Percentiles rank a stretch among this genome's conserved stretches.
phyloP scores from a whole-genome alignment of 371 early-diverging fungal genomes.

The Mortierella polycephala region DNA sequence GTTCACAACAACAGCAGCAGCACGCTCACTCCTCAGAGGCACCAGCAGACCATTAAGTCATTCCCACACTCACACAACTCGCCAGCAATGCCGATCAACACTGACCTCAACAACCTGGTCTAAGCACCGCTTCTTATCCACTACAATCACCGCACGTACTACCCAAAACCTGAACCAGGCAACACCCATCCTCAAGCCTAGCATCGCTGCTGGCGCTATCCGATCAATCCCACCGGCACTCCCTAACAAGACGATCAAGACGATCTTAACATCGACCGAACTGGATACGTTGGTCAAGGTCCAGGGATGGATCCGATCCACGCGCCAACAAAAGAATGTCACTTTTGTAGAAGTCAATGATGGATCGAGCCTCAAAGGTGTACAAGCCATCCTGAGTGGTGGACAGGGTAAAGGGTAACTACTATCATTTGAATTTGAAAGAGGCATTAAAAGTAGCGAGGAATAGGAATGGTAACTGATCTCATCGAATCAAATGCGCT shows the following conservation, averaged over 20 bases:
- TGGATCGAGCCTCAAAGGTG: constrained; percentile 75
- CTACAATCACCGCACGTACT: not conserved
- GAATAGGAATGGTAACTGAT: not conserved
- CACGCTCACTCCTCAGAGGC: too few species aligned
- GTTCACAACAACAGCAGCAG: too few species aligned
- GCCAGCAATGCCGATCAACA: too few species aligned
- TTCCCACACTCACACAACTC: not conserved
- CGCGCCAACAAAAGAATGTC: constrained; percentile 81
- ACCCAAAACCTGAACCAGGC: not conserved
- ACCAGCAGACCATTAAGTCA: too few species aligned
- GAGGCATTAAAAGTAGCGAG: not conserved
- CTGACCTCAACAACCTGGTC: too few species aligned
- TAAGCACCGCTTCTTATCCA: not conserved
- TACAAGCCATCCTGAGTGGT: constrained; percentile 77
- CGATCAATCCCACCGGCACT: constrained; percentile 41
- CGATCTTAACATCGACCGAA: constrained; percentile 25
- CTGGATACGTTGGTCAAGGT: constrained; percentile 57
- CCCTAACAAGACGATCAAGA: constrained; percentile 44
- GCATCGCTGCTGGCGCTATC: not conserved
- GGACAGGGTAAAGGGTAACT: constrained; percentile 65
- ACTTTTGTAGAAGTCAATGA: constrained; percentile 83
- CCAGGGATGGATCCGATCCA: constrained; percentile 86
- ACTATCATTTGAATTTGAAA: not conserved
- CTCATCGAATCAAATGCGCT: not conserved
- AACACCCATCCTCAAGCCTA: constrained; percentile 3